Base-by-base conservation (phyloP, 2,329 filamentous ascomycete genomes). In the Cryphonectria nitschkei region DNA sequence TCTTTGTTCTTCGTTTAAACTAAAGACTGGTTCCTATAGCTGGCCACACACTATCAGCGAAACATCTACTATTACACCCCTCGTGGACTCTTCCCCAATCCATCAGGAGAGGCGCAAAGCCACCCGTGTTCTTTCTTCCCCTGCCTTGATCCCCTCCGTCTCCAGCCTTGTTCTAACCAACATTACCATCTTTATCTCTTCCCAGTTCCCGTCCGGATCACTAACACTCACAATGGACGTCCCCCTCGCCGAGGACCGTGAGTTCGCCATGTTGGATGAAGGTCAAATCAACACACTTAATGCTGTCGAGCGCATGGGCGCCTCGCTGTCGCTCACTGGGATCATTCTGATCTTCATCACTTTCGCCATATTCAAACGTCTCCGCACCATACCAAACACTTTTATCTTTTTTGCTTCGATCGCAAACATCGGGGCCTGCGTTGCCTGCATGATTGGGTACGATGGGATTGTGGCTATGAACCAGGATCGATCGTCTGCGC, bases 401-500 rank as follows among this genome's bases (percentile, higher is more conserved):
- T 90, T 90, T 73, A 89, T 90, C 66, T 82, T 89, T 34, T 89
- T 89, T 75, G 88, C 88, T 7, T 89, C 87, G 29, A 82, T 89
- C 37, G 85, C 87, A 71, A 90, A 90, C 73, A 79, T 89, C 5
- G 87, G 87, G 2, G 87, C 88, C 16, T 88, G 87, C 74, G 81
- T 86, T 60, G 93, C 90, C 14, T 93, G 92, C 64, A 82, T 94
- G 37, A 93, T 95, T 64, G 91, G 90, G 7, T 87, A 89, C 69
- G 87, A 89, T 22, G 92, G 90, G 1, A 84, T 94, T 56, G 76
- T 80, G 1, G 81, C 81, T 50, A 89, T 89, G 1, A 80, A 83
- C 29, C 11, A 8, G 29, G 68, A 73, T 64, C 68, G 65, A 32
- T 78, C 81, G 0, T 88, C 87, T 41, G 76, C 85, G 1, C 80